Evolutionary conservation across 2,329 filamentous ascomycete genomes (phyloP).

Genomic region (Aotearoamyces nothofagi): DNA sequence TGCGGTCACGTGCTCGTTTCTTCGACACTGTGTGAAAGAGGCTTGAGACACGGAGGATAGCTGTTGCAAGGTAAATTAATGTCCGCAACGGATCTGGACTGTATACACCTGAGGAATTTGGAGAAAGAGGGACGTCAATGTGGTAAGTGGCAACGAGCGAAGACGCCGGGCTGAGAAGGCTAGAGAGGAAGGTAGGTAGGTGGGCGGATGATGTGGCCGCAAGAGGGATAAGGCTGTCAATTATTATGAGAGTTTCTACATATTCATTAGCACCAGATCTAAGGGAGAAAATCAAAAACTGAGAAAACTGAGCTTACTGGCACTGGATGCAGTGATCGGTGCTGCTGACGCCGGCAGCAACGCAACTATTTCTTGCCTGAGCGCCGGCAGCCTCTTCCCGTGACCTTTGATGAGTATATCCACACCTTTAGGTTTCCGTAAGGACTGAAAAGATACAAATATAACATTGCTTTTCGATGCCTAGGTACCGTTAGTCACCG

Average conservation of each 20-base stretch:
- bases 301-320: conserved; percentile 23
- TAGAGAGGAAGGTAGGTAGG: conserved; percentile 55
- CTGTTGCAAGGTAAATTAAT: conserved; percentile 76
- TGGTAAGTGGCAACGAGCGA: conserved; percentile 75
- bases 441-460: conserved; percentile 64
- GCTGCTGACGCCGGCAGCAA: conserved; percentile 19
- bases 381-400: conserved; percentile 36
- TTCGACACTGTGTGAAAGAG: conserved; percentile 60
- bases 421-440: conserved; percentile 45
- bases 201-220: conserved; percentile 34
- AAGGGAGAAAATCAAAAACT: background rate
- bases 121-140: conserved; percentile 51
- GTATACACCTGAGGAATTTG: conserved; percentile 31
- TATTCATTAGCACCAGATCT: conserved; percentile 5
- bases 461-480: conserved; percentile 53
- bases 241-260: conserved; percentile 56
- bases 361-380: conserved; percentile 44
- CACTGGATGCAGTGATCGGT: conserved; percentile 4
- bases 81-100: conserved; percentile 55
- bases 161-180: conserved; percentile 44
- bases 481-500: conserved; percentile 20
- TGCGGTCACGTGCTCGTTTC: conserved; percentile 63
- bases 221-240: conserved; percentile 67
- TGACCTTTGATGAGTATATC: conserved; percentile 53
- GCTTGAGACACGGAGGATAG: conserved; percentile 59